Evolutionary conservation across 2,329 filamentous ascomycete genomes (phyloP).

Genomic region (Talaromyces sp.): DNA sequence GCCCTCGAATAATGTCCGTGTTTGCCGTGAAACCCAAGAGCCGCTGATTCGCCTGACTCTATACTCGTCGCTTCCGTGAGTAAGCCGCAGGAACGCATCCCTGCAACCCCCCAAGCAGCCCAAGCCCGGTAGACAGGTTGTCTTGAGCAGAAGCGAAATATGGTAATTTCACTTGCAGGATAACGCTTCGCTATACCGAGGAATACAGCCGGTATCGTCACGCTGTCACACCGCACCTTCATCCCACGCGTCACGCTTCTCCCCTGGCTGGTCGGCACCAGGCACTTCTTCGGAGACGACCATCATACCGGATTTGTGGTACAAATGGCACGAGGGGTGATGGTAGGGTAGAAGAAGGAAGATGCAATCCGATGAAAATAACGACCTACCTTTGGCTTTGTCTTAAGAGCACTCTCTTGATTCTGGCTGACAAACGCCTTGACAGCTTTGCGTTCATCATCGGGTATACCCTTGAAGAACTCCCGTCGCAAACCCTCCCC

Average conservation of each 20-base stretch:
- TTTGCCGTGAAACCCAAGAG: neutral
- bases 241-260: neutral
- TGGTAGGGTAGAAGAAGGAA: conserved; percentile 5
- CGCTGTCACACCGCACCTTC: neutral
- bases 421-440: conserved; percentile 68
- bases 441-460: conserved; percentile 56
- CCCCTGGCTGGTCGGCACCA: neutral
- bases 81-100: neutral
- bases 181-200: neutral
- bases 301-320: neutral
- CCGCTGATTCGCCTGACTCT: neutral
- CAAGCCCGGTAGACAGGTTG: neutral
- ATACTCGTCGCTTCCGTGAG: neutral
- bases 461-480: conserved; percentile 57
- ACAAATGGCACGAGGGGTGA: neutral
- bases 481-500: conserved; percentile 55
- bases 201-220: neutral
- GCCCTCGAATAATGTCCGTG: neutral
- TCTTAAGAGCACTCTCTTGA: conserved; percentile 71
- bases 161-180: neutral
- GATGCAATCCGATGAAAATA: conserved; percentile 5
- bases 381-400: conserved; percentile 68
- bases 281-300: neutral
- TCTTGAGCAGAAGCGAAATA: neutral
- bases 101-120: neutral